A percentile compares a stretch with the other conserved stretches of the same genome.
These are phyloP conservation scores for Neurospora terricola DNA, from an alignment of 495 filamentous ascomycete species.

Conservation along the genomic window DNA sequence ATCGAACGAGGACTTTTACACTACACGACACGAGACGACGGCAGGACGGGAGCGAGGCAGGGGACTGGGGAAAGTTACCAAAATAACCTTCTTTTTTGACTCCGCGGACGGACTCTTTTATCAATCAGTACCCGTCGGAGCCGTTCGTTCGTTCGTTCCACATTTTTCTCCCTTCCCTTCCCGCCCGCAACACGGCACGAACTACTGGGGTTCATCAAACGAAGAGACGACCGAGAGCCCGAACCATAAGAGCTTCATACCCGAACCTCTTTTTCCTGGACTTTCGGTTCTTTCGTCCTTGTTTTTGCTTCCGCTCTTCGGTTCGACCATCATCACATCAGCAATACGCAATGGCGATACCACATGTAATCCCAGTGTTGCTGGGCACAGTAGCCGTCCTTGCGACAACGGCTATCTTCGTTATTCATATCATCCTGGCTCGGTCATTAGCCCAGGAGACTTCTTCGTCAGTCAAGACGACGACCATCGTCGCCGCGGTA, in stretches of 20 bases:
- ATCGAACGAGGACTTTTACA: not conserved
- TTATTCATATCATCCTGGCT: slow-evolving; percentile 31
- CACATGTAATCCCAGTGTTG: slow-evolving; percentile 20
- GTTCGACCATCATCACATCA: not conserved
- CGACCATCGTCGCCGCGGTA: slow-evolving; percentile 26
- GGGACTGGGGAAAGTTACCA: not conserved
- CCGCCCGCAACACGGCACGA: not conserved
- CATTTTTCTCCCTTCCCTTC: not conserved
- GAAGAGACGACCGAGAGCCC: not conserved
- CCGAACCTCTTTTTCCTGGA: not conserved
- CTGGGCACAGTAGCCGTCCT: slow-evolving; percentile 30
- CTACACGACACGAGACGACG: not conserved
- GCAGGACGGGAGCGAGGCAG: not conserved
- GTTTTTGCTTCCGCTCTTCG: not conserved
- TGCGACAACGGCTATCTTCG: slow-evolving; percentile 30
- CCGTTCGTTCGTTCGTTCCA: not conserved
- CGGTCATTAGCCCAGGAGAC: slow-evolving; percentile 19
- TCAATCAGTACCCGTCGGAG: not conserved
- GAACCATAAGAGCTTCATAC: not conserved
- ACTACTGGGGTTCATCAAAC: not conserved
- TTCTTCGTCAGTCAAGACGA: slow-evolving; percentile 22
- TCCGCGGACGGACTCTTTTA: not conserved
- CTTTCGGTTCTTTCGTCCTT: not conserved
- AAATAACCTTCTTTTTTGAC: not conserved
- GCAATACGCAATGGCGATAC: slow-evolving; percentile 22